phyloP scores from a whole-genome alignment of 768 basidiomycete genomes.

The Guyanaporus albipodus region DNA sequence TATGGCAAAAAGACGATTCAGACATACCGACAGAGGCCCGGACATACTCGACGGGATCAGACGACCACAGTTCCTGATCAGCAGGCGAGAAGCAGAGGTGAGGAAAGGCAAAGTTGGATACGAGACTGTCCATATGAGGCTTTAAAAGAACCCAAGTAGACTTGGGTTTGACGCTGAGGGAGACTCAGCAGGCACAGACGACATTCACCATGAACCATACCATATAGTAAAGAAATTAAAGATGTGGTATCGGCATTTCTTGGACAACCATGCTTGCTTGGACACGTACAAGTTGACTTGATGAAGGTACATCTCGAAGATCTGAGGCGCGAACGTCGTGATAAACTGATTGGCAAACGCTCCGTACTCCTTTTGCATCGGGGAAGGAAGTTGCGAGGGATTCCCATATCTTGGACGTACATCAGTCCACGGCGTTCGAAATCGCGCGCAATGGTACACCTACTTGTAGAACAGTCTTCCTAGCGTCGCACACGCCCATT shows the following conservation, averaged over 20 bases:
- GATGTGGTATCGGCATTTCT: constrained; percentile 80
- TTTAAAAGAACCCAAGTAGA: constrained; percentile 88
- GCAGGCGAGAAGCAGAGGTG: constrained; percentile 74
- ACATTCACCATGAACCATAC: constrained; percentile 38
- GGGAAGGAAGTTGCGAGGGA: constrained; percentile 77
- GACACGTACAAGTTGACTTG: constrained; percentile 66
- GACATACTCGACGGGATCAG: constrained; percentile 82
- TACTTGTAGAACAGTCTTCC: constrained; percentile 76
- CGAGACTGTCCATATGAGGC: constrained; percentile 73
- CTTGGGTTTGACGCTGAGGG: constrained; percentile 79
- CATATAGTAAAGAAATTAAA: constrained; percentile 87
- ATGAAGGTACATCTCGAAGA: constrained; percentile 73
- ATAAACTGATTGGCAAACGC: constrained; percentile 77
- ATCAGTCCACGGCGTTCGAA: constrained; percentile 5
- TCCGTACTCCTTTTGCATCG: constrained; percentile 65
- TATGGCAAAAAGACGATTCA: neutral
- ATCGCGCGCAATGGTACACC: neutral
- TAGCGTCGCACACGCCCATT: constrained; percentile 86
- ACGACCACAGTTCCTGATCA: constrained; percentile 67
- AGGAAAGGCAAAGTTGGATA: constrained; percentile 83
- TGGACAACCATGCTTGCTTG: constrained; percentile 72
- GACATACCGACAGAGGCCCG: constrained; percentile 66
- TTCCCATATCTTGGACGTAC: constrained; percentile 62
- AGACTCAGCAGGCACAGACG: constrained; percentile 10
- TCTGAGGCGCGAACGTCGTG: constrained; percentile 77